A percentile compares a stretch with the other conserved stretches of the same genome.
phyloP scores from a whole-genome alignment of 768 basidiomycete species.

The Coprinopsis cinerea region DNA sequence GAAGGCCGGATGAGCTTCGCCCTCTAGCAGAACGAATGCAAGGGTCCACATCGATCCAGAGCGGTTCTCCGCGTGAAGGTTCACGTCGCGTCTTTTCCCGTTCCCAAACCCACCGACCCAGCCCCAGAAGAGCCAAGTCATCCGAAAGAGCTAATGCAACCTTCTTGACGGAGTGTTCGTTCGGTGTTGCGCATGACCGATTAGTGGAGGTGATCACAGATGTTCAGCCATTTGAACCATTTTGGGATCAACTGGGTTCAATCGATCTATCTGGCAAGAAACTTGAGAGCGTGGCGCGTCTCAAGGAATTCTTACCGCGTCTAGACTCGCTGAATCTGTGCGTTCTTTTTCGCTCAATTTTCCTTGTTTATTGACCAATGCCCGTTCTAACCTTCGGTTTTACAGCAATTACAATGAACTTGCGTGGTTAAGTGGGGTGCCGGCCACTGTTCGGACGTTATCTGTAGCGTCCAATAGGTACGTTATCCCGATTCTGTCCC shows the following conservation, averaged over 20 bases:
- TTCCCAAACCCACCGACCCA: conserved; percentile 31
- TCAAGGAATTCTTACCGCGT: conserved; percentile 85
- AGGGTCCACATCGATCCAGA: conserved; percentile 20
- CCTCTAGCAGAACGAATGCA: conserved; percentile 39
- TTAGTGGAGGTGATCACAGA: conserved; percentile 92
- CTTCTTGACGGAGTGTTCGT: conserved; percentile 94
- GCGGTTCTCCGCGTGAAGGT: conserved; percentile 15
- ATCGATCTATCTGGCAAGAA: conserved; percentile 74
- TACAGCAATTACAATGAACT: conserved; percentile 67
- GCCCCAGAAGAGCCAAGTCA: conserved; percentile 23
- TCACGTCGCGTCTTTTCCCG: conserved; percentile 40
- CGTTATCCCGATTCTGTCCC: conserved; percentile 20
- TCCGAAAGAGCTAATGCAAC: conserved; percentile 36
- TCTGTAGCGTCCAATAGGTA: conserved; percentile 74
- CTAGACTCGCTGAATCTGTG: conserved; percentile 74
- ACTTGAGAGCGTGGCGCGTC: conserved; percentile 73
- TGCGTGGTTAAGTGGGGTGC: conserved; percentile 77
- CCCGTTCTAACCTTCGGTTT: conserved; percentile 9
- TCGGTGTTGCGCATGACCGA: conserved; percentile 87
- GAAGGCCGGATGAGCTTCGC: conserved; percentile 43
- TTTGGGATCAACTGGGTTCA: conserved; percentile 77
- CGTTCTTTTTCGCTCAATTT: conserved; percentile 26
- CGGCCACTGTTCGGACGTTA: conserved; percentile 64
- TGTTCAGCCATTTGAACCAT: conserved; percentile 88
- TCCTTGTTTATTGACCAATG: conserved; percentile 9